Evolutionary conservation across 1,139 yeast genomes (phyloP).

Genomic region (Schwanniomyces etchellsii): DNA sequence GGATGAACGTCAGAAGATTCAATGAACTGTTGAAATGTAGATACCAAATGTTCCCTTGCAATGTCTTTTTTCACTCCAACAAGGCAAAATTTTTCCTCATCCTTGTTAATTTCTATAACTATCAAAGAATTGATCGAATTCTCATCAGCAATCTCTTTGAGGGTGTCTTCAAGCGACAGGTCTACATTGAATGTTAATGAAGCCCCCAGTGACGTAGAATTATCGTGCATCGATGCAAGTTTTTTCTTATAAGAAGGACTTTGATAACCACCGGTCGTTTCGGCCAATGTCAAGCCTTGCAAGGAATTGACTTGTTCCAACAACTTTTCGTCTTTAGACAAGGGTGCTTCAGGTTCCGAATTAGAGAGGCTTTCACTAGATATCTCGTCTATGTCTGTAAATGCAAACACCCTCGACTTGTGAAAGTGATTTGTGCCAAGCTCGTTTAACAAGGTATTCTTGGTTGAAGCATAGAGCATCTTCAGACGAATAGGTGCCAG

Average conservation of each 20-base stretch:
- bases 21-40: constrained; percentile 11
- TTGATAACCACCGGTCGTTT: constrained; percentile 7
- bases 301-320: constrained; percentile 41
- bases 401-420: constrained; percentile 44
- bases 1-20: constrained; percentile 15
- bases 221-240: constrained; percentile 32
- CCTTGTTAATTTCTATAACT: constrained; percentile 27
- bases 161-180: constrained; percentile 13
- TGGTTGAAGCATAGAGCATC: constrained; percentile 92
- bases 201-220: constrained; percentile 5
- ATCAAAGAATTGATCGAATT: constrained; percentile 11
- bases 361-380: constrained; percentile 42
- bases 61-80: constrained; percentile 12
- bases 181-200: constrained; percentile 27
- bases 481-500: constrained; percentile 74
- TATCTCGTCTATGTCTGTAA: constrained; percentile 60
- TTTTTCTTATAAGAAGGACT: constrained; percentile 15
- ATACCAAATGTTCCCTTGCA: constrained; percentile 15
- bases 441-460: constrained; percentile 65
- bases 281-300: constrained; percentile 23
- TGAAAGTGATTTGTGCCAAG: constrained; percentile 63
- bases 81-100: constrained; percentile 23
- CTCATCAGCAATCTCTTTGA: not conserved
- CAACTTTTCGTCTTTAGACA: constrained; percentile 58
- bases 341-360: constrained; percentile 31